Evolutionary conservation across 2,329 filamentous ascomycete genomes (phyloP).

Genomic region (Aspergillus piperis): DNA sequence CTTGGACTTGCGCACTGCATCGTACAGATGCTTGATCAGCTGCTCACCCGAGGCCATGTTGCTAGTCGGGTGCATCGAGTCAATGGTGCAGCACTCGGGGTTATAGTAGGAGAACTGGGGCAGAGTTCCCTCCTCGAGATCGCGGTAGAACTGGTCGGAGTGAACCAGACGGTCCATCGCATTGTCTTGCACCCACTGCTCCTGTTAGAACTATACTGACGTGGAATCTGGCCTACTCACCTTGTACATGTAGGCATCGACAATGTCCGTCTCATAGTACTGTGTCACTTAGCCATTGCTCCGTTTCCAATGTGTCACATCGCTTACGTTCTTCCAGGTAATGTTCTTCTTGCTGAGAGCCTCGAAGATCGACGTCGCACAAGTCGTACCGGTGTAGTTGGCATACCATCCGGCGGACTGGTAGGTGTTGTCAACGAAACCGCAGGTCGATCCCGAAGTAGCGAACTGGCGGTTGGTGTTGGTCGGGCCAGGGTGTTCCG

Average conservation of each 20-base stretch:
- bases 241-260: conserved; percentile 41
- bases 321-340: conserved; percentile 41
- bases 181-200: conserved; percentile 41
- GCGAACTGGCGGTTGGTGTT: conserved; percentile 45
- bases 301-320: too few species aligned
- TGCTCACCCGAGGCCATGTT: conserved; percentile 42
- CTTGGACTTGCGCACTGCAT: conserved; percentile 42
- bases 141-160: conserved; percentile 59
- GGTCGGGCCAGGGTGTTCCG: conserved; percentile 44
- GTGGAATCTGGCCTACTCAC: conserved; percentile 10
- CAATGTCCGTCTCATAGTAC: conserved; percentile 43
- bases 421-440: conserved; percentile 35
- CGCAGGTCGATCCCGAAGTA: conserved; percentile 39
- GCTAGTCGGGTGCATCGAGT: conserved; percentile 45
- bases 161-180: conserved; percentile 36
- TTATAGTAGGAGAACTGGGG: conserved; percentile 65
- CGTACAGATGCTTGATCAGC: conserved; percentile 46
- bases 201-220: background rate
- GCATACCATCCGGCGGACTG: conserved; percentile 36
- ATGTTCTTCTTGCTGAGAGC: conserved; percentile 38
- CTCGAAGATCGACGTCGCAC: conserved; percentile 42
- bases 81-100: conserved; percentile 41
- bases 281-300: conserved; percentile 13
- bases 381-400: conserved; percentile 39
- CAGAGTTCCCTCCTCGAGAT: conserved; percentile 63